Base-by-base conservation (phyloP, 805 yeast species). In the Yarrowia bubula region DNA sequence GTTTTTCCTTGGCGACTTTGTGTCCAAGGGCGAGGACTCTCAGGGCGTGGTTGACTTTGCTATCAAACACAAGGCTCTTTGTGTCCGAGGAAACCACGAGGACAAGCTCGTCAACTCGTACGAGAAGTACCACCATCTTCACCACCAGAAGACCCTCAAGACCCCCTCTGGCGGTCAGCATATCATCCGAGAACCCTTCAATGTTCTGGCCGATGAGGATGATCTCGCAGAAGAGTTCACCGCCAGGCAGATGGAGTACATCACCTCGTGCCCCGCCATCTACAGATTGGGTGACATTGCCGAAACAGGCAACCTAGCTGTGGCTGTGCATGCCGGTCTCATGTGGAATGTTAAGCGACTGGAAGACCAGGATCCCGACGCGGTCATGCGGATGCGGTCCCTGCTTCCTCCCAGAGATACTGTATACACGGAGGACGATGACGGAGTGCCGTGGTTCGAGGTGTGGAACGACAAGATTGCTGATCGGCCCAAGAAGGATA, bases 71-170 rank as follows among this genome's bases (percentile, higher is more conserved):
- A 77, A 83, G 14, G 82, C 89, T 14, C 85, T 84, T 64, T 92
- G 96, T 72, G 84, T 92, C 2, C 77, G 95, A 66, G 98, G 98
- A 0, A 92, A 92, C 77, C 97, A 93, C 75, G 98, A 92, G 75
- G 80, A 87, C 67, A 86, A 85, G 67, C 82, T 88, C 10, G 72
- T 92, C 69, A 81, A 85, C 64, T 77, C 86, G 71, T 90, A 90
- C 71, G 84, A 87, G 28, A 83, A 76, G 66, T 81, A 78, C 70
- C 92, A 85, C 74, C 51, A 74, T 73, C 13, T 67, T 68, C 32
- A 46, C 33, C 41, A 50, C 28, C 47, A 65, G 65, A 22, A 55
- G 50, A 41, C 66, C 60, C 18, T 71, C 42, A 44, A 60, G 69
- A 22, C 72, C 72, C 32, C 43, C 17, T 41, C n/a, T n/a, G n/a